A percentile compares a stretch with the other conserved stretches of the same genome.
Conservation (phyloP, 805 yeast genomes). For the Wickerhamomyces rabaulensis region DNA sequence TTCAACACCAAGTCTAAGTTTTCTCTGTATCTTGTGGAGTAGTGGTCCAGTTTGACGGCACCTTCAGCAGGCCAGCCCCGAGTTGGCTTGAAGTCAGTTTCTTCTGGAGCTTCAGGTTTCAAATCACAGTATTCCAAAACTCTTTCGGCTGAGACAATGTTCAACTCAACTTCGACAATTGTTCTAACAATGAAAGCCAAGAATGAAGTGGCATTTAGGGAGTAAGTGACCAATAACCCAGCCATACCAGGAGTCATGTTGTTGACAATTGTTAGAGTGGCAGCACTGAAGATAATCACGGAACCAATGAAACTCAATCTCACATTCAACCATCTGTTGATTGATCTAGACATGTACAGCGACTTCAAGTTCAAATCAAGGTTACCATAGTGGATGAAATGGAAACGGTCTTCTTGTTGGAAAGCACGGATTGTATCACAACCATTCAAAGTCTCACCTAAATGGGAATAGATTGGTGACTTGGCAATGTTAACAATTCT, state of each 20-base stretch:
- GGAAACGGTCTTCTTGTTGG: constrained; percentile 60
- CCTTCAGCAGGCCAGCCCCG: constrained; percentile 54
- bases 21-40: constrained; percentile 53
- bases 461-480: constrained; percentile 76
- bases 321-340: constrained; percentile 61
- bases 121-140: constrained; percentile 53
- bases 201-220: constrained; percentile 49
- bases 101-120: constrained; percentile 40
- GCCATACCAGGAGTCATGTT: constrained; percentile 55
- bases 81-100: constrained; percentile 43
- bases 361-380: constrained; percentile 85
- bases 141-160: constrained; percentile 63
- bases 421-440: constrained; percentile 76
- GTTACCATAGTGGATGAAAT: constrained; percentile 51
- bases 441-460: constrained; percentile 78
- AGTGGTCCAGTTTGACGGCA: constrained; percentile 41
- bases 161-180: constrained; percentile 60
- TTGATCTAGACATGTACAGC: constrained; percentile 53
- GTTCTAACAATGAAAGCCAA: constrained; percentile 53
- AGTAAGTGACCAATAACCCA: constrained; percentile 62
- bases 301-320: constrained; percentile 61
- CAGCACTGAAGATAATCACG: constrained; percentile 44
- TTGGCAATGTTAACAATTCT: constrained; percentile 63
- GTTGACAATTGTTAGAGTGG: constrained; percentile 38
- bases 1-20: constrained; percentile 56